phyloP scores from a whole-genome alignment of 257 asterid species.

The Fraxinus cuspidata region DNA sequence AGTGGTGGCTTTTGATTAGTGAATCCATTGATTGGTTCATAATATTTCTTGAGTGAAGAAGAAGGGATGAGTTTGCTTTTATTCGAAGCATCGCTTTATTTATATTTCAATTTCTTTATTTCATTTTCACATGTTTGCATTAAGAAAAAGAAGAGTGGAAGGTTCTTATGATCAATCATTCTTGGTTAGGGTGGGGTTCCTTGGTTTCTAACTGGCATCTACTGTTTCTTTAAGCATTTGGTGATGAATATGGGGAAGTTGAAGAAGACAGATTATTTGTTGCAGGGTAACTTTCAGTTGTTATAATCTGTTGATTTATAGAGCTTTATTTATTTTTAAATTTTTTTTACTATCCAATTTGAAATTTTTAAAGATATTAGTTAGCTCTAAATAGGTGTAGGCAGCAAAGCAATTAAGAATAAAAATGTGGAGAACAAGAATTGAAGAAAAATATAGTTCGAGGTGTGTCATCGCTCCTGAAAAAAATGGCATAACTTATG shows the following conservation, averaged over 20 bases:
- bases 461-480: too few relatives aligned
- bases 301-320: slow-evolving; percentile 22
- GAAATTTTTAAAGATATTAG: too few relatives aligned
- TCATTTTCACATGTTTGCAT: too few relatives aligned
- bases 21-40: slow-evolving; percentile 28
- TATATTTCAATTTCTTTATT: not conserved
- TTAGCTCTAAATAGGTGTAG: too few relatives aligned
- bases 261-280: slow-evolving; percentile 14
- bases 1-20: not conserved
- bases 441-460: too few relatives aligned
- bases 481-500: not conserved
- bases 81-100: slow-evolving; percentile 43
- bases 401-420: too few relatives aligned
- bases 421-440: too few relatives aligned
- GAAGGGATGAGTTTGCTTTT: slow-evolving; percentile 58
- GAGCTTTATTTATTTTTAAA: too few relatives aligned
- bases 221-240: slow-evolving; percentile 17
- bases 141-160: not conserved
- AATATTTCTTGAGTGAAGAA: slow-evolving; percentile 48
- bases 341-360: too few relatives aligned
- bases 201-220: not conserved
- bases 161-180: not conserved
- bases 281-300: slow-evolving; percentile 36
- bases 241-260: slow-evolving; percentile 9
- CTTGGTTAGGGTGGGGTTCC: too few relatives aligned